Base-by-base conservation (phyloP, 768 basidiomycete species). In the Hemileccinum rubropunctum region DNA sequence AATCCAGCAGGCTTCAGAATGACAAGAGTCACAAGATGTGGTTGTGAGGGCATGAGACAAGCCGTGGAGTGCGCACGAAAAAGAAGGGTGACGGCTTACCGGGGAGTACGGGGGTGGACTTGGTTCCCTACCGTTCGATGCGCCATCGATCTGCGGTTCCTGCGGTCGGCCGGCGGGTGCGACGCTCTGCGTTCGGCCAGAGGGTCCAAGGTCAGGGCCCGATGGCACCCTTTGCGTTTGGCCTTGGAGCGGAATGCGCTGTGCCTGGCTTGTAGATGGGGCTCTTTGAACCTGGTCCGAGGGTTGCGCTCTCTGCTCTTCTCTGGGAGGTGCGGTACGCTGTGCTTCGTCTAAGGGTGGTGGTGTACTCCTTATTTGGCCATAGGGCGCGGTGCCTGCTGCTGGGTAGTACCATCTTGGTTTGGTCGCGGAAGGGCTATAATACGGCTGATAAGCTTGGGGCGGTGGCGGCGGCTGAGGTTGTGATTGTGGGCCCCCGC, bases 71-170 rank as follows among this genome's bases (percentile, higher is more conserved):
- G 20, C 17, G 17, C 18, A 23, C 15, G 34, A 13, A 6, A 36
- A 26, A 44, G n/a, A 10, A 23, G 33, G 28, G 17, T 11, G 18
- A 37, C 1, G 18, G 28, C 65, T 60, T 42, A 66, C 65, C n/a
- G 66, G 43, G 6, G 45, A 59, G 37, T 63, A 63, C 1, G 63
- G 62, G 2, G 62, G 62, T 23, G 62, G 63, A 47, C 51, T 62
- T 18, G 20, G 47, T 8, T 50, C 45, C 34, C 20, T n/a, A 15
- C 17, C 42, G 10, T 42, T 45, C n/a, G n/a, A 1, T 4, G 18
- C 18, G 8, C 40, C 30, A 14, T 17, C 12, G 10, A n/a, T 11
- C 47, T 46, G 41, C 37, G 42, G 17, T 8, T 18, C 38, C 38
- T 38, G 26, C 5, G 14, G 14, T 11, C 33, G 32, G 6, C 14